Evolutionary conservation across 1,284 basidiomycete genomes (phyloP).

Genomic region (Rhodotorula sp.): DNA sequence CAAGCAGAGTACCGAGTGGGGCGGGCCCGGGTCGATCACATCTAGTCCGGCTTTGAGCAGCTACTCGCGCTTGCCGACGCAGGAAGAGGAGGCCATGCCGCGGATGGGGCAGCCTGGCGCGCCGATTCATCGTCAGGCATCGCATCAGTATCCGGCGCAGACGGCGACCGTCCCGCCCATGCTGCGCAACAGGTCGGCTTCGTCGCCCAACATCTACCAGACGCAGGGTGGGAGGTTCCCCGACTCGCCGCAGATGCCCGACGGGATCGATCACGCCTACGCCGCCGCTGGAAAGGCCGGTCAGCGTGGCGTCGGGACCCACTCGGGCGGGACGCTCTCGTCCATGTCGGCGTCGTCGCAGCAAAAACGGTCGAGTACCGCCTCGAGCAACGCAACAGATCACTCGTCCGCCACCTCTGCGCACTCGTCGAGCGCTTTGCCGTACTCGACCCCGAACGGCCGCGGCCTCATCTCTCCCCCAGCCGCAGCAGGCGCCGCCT

Average conservation of each 20-base stretch:
- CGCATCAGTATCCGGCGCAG: slow-evolving; percentile 18
- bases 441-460: neutral
- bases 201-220: slow-evolving; percentile 54
- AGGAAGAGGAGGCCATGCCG: slow-evolving; percentile 15
- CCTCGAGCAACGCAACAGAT: slow-evolving; percentile 38
- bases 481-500: neutral
- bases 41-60: slow-evolving; percentile 21
- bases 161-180: slow-evolving; percentile 42
- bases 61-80: slow-evolving; percentile 15
- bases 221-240: slow-evolving; percentile 34
- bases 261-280: slow-evolving; percentile 2
- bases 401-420: slow-evolving; percentile 39
- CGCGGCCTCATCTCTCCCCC: neutral
- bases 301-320: slow-evolving; percentile 16
- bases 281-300: neutral
- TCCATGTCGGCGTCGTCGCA: slow-evolving; percentile 26
- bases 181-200: slow-evolving; percentile 52
- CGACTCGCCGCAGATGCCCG: slow-evolving; percentile 25
- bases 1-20: slow-evolving; percentile 44
- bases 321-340: slow-evolving; percentile 35
- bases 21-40: slow-evolving; percentile 13
- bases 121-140: slow-evolving; percentile 15
- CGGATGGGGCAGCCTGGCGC: slow-evolving; percentile 4
- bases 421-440: slow-evolving; percentile 1
- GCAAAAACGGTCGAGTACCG: slow-evolving; percentile 34